A percentile compares a stretch with the other conserved stretches of the same genome.
Conservation (phyloP, 495 filamentous ascomycete species). For the Xylaria bambusicola region DNA sequence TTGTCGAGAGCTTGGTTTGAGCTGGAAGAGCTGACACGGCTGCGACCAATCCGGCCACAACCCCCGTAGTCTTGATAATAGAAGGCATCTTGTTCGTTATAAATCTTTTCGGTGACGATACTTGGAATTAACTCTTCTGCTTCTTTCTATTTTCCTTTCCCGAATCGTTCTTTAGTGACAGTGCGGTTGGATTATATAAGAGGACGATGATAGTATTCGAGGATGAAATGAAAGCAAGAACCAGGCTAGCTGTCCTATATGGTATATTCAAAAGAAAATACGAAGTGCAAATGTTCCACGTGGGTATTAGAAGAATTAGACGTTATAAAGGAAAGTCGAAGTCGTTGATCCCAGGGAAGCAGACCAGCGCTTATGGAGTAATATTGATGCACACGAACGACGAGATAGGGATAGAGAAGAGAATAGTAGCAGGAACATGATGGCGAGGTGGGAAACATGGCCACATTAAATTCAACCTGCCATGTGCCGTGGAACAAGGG, state of each 20-base stretch:
- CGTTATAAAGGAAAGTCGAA: conserved; percentile 45
- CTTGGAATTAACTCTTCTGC: no score
- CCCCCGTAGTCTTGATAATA: conserved; percentile 41
- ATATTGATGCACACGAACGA: conserved; percentile 40
- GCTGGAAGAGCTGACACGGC: conserved; percentile 48
- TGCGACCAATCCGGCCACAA: conserved; percentile 48
- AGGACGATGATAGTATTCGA: conserved; percentile 2
- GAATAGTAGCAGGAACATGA: conserved; percentile 24
- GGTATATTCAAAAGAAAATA: neutral
- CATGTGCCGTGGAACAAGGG: conserved; percentile 16
- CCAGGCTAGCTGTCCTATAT: conserved; percentile 47
- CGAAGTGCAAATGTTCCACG: conserved; percentile 31
- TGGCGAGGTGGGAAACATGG: conserved; percentile 38
- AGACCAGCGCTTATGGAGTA: conserved; percentile 57
- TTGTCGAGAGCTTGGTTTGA: conserved; percentile 43
- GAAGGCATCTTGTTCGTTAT: conserved; percentile 51
- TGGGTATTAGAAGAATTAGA: conserved; percentile 48
- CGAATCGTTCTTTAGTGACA: conserved; percentile 20
- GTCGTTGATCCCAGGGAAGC: conserved; percentile 49
- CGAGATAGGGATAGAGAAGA: conserved; percentile 33
- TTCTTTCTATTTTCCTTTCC: conserved; percentile 30
- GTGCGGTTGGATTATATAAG: conserved; percentile 2
- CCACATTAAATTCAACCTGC: conserved; percentile 31
- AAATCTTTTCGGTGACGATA: no score
- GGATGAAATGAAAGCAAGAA: conserved; percentile 43